Conservation (phyloP, 495 filamentous ascomycete genomes). For the Niebla homalea region DNA sequence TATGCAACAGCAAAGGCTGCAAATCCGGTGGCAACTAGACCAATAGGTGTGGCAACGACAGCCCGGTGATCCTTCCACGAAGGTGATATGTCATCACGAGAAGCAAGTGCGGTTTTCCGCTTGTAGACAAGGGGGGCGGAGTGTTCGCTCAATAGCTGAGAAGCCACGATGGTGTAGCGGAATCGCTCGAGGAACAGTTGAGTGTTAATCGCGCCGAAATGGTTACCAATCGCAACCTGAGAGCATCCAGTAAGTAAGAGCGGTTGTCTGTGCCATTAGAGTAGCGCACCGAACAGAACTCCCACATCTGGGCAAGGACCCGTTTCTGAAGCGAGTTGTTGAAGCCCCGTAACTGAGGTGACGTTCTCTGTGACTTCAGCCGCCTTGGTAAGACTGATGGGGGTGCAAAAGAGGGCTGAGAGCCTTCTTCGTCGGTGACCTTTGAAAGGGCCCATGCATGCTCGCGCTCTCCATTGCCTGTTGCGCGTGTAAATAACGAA, state of each 20-base stretch:
- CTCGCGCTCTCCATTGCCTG: slow-evolving; percentile 36
- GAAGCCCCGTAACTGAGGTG: slow-evolving; percentile 49
- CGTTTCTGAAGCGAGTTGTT: slow-evolving; percentile 15
- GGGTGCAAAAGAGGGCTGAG: slow-evolving; percentile 55
- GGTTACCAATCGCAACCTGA: slow-evolving; percentile 47
- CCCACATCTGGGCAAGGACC: neutral
- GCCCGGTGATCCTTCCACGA: neutral
- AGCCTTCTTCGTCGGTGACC: slow-evolving; percentile 25
- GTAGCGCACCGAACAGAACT: neutral
- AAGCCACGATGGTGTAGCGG: slow-evolving; percentile 88
- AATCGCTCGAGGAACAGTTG: slow-evolving; percentile 87
- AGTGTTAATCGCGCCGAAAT: slow-evolving; percentile 70
- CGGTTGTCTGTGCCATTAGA: neutral
- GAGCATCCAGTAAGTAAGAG: slow-evolving; percentile 12
- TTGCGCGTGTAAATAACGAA: slow-evolving; percentile 12
- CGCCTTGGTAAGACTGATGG: slow-evolving; percentile 54
- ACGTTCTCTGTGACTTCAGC: slow-evolving; percentile 50
- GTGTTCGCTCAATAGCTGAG: slow-evolving; percentile 71
- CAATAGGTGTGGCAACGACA: slow-evolving; percentile 27
- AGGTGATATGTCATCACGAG: slow-evolving; percentile 21
- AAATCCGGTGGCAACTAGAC: slow-evolving; percentile 34
- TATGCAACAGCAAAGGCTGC: slow-evolving; percentile 59
- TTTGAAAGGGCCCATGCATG: slow-evolving; percentile 32
- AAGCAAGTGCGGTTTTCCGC: slow-evolving; percentile 33
- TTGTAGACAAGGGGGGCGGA: slow-evolving; percentile 32